Evolutionary conservation across 768 basidiomycete genomes (phyloP), one percentile per base, ranked within the genome.

Genomic region (Hydnum rufescens): DNA sequence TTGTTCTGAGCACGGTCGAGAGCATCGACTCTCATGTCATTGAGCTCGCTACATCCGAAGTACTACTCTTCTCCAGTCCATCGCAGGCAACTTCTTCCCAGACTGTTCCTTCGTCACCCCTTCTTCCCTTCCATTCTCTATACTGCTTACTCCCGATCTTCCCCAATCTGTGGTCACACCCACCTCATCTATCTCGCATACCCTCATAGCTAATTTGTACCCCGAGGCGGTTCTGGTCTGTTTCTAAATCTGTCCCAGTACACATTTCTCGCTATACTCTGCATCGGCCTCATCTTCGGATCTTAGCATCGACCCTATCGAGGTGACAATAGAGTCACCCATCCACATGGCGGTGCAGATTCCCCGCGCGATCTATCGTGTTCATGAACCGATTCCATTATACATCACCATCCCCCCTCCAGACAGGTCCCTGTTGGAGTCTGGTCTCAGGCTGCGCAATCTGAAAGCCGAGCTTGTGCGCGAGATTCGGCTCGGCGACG

Each of bases 361-460:
- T 18, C 79, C 83, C 28, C 70, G 84, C 54, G 74, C 77, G 16
- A 77, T 71, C 0, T 92, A 83, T 63, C 71, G 70, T 30, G 74
- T 75, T 0, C 77, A 77, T 19, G 88, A 92, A 60, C 65, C 75
- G 16, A 76, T 93, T 52, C 81, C 84, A 2, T 66, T 89, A 31
- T 86, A 89, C 59, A 71, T 86, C 36, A 81, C 82, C 1, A 69
- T 93, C 3, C 85, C 87, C 6, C 75, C 85, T 4, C 89, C 88
- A 4, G 64, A 68, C 25, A 70, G 73, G 26, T 74, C 80, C 52
- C 69, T 80, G 19, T 77, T 90, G 19, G 65, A 82, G 4, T 75
- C 79, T 43, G 85, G 83, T 1, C 63, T 89, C 32, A 68, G 84
- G 53, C 72, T 93, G 29, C 73, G 88, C 22, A 92, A 87, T 58